Base-by-base conservation (phyloP, 169 alveolate genomes). In the Toxoplasma gondii region DNA sequence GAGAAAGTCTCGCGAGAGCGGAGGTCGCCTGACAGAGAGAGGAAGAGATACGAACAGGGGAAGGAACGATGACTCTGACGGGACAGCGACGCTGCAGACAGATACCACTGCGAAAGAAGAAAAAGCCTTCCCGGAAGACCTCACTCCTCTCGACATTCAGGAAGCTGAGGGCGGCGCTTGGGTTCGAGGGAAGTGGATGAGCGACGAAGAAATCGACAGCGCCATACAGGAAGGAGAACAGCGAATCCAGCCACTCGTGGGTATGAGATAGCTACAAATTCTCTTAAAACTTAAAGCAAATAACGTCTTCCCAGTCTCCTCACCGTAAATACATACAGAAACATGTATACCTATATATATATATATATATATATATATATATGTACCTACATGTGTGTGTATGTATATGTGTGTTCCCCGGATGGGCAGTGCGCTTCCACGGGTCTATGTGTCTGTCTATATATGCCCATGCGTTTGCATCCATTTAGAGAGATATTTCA, bases 161-260 rank as follows among this genome's bases (percentile, higher is more conserved):
- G 90, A 44, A 31, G 90, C 90, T 7, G 69, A 39, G 36, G 90
- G 90, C n/a, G 90, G 90, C 19, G 90, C 90, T 24, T 82, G 90
- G 90, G 90, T 82, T 10, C 22, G 64, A 4, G 90, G 90, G 36
- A 82, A 43, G 64, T 82, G 90, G 90, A 16, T 82, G 53, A 29
- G 44, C 90, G 90, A 82, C 64, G 90, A 82, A 31, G 90, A 82
- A 24, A 82, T 82, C 39, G 90, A 82, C 41, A 2, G 64, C 38
- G 90, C 90, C 17, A 38, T 38, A 2, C 69, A 36, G 9, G 67
- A 22, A 17, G 90, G 90, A 82, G 90, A 82, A 38, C 44, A 22
- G 27, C 53, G 41, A 41, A 39, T 82, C 38, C 64, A 0, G 53
- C 90, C 90, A 1, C 24, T 82, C 36, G 64, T 82, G 1, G 90